phyloP scores from a whole-genome alignment of 345 rosid species.

The Arabis alpina region DNA sequence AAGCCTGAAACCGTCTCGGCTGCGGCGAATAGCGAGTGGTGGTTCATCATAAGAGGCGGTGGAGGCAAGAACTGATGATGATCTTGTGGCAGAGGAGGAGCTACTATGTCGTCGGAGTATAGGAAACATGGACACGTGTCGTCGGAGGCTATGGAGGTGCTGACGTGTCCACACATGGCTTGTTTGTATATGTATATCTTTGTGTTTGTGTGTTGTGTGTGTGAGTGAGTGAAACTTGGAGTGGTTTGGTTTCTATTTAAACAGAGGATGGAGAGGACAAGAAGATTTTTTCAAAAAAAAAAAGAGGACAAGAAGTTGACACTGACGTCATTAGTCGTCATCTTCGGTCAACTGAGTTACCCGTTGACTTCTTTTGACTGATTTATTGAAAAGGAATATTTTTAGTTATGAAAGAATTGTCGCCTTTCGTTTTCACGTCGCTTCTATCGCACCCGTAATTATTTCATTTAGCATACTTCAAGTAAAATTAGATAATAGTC shows the following conservation, averaged over 20 bases:
- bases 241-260: slow-evolving; percentile 46
- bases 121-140: slow-evolving; percentile 29
- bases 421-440: slow-evolving; percentile 39
- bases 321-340: slow-evolving; percentile 52
- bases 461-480: neutral
- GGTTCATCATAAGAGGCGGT: slow-evolving; percentile 43
- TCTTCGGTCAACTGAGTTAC: neutral
- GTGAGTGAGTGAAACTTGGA: slow-evolving; percentile 25
- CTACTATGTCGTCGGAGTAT: slow-evolving; percentile 33
- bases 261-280: slow-evolving; percentile 9
- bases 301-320: neutral
- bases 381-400: slow-evolving; percentile 9
- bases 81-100: slow-evolving; percentile 42
- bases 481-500: too few relatives aligned
- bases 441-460: slow-evolving; percentile 10
- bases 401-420: slow-evolving; percentile 17
- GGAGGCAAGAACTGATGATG: slow-evolving; percentile 45
- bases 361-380: slow-evolving; percentile 53
- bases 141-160: slow-evolving; percentile 35
- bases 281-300: too few relatives aligned
- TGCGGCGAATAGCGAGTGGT: slow-evolving; percentile 33
- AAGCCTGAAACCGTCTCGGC: slow-evolving; percentile 39
- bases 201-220: slow-evolving; percentile 5
- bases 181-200: slow-evolving; percentile 7
- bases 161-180: slow-evolving; percentile 53